Evolutionary conservation across 139 green algal genomes (phyloP).

Genomic region (Gonium pectorale): DNA sequence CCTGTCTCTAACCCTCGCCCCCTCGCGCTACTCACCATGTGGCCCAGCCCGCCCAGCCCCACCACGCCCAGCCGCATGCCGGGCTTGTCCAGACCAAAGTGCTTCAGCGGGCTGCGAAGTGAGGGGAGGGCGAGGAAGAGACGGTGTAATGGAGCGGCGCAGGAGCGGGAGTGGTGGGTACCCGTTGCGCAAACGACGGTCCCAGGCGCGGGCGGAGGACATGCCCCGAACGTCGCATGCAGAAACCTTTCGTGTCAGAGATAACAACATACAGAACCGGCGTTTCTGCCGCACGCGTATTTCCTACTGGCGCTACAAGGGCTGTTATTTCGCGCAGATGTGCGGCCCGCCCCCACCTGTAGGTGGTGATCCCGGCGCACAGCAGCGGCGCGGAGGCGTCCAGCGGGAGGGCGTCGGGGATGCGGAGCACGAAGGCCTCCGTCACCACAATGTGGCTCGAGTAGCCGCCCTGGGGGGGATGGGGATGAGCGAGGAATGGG

Average conservation of each 20-base stretch:
- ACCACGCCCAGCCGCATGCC: constrained; percentile 82
- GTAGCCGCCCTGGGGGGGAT: constrained; percentile 77
- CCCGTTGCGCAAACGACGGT: too few species aligned
- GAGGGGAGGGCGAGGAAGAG: neutral
- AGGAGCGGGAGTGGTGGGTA: neutral
- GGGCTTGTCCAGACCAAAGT: constrained; percentile 82
- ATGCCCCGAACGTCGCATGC: too few species aligned
- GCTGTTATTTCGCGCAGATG: too few species aligned
- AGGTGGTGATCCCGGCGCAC: constrained; percentile 86
- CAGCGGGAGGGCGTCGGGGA: constrained; percentile 76
- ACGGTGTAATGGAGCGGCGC: neutral
- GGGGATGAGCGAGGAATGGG: neutral
- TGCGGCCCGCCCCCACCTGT: too few species aligned
- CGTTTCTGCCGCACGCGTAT: too few species aligned
- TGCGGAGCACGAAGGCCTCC: constrained; percentile 63
- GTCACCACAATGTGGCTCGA: constrained; percentile 69
- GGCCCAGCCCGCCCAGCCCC: constrained; percentile 77
- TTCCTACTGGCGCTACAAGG: too few species aligned
- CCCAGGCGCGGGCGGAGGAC: too few species aligned
- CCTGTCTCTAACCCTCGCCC: too few species aligned
- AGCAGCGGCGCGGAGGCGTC: constrained; percentile 79
- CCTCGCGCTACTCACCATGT: constrained; percentile 46
- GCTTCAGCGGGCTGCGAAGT: constrained; percentile 62
- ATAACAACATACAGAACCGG: too few species aligned
- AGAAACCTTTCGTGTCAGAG: too few species aligned